phyloP scores from a whole-genome alignment of 108 stramenopile species.

The Seminavis robusta region DNA sequence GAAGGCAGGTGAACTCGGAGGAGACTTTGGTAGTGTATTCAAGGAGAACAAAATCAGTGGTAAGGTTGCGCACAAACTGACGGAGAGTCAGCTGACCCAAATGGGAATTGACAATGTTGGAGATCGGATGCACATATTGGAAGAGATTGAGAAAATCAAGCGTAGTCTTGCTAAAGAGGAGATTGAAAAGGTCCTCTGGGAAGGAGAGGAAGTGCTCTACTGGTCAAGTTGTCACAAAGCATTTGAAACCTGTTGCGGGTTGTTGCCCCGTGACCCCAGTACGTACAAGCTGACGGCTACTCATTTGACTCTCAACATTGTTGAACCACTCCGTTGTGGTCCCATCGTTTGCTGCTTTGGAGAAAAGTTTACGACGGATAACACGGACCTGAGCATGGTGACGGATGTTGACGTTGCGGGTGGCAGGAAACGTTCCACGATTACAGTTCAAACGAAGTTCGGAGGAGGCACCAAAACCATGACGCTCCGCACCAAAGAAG shows the following conservation, averaged over 20 bases:
- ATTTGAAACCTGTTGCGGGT: constrained; percentile 19
- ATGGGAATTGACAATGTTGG: constrained; percentile 29
- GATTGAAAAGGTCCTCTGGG: constrained; percentile 17
- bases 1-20: too few relatives aligned
- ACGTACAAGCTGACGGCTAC: constrained; percentile 20
- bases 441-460: too few relatives aligned
- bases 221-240: neutral
- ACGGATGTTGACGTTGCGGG: constrained; percentile 30
- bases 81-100: constrained; percentile 25
- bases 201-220: constrained; percentile 29
- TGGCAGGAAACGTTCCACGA: too few relatives aligned
- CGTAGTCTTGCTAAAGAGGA: constrained; percentile 5
- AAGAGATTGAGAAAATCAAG: constrained; percentile 13
- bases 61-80: constrained; percentile 17
- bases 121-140: constrained; percentile 22
- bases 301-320: constrained; percentile 20
- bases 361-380: constrained; percentile 18
- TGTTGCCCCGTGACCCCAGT: constrained; percentile 19
- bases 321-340: constrained; percentile 19
- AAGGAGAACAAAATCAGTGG: constrained; percentile 28
- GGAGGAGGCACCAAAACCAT: too few relatives aligned
- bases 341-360: constrained; percentile 28
- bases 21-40: too few relatives aligned
- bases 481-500: too few relatives aligned
- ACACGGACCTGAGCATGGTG: constrained; percentile 33